Conservation (phyloP, 495 filamentous ascomycete genomes). For the Chaetomium fimeti region DNA sequence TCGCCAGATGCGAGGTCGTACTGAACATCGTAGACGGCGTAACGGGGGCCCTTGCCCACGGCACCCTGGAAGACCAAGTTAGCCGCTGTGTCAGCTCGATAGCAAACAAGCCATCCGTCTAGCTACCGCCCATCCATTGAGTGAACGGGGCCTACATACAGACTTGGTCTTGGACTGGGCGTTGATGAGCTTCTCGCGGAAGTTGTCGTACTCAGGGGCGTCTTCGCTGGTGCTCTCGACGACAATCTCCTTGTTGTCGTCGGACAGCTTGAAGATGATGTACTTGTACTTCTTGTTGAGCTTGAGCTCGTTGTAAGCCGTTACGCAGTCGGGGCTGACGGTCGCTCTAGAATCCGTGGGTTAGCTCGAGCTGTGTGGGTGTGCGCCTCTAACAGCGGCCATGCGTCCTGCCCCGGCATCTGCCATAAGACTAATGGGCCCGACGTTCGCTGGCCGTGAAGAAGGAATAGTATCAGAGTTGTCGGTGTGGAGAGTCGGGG, state of each 20-base stretch:
- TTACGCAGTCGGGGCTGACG: conserved; percentile 76
- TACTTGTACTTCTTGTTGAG: conserved; percentile 84
- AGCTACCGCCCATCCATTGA: too few relatives aligned
- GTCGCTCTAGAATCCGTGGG: conserved; percentile 59
- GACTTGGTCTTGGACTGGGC: conserved; percentile 52
- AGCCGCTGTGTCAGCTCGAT: not conserved
- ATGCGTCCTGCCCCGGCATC: not conserved
- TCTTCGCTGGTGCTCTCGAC: conserved; percentile 67
- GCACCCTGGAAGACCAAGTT: conserved; percentile 45
- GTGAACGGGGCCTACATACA: conserved; percentile 29
- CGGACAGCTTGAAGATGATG: conserved; percentile 95
- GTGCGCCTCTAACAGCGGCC: not conserved
- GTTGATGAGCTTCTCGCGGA: conserved; percentile 74
- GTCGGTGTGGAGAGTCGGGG: not conserved
- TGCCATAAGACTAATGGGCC: conserved; percentile 13
- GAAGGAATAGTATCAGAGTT: conserved; percentile 10
- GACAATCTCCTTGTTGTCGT: conserved; percentile 86
- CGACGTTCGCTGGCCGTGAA: conserved; percentile 17
- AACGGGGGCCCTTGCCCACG: conserved; percentile 76
- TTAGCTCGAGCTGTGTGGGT: conserved; percentile 28
- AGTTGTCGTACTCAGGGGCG: conserved; percentile 63
- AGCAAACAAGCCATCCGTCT: not conserved
- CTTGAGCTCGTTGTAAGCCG: conserved; percentile 86
- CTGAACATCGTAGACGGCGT: conserved; percentile 88
- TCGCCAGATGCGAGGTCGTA: conserved; percentile 76